Evolutionary conservation across 495 filamentous ascomycete species (phyloP), one percentile per base, ranked within the genome.

Genomic region (Margaritispora aquatica): DNA sequence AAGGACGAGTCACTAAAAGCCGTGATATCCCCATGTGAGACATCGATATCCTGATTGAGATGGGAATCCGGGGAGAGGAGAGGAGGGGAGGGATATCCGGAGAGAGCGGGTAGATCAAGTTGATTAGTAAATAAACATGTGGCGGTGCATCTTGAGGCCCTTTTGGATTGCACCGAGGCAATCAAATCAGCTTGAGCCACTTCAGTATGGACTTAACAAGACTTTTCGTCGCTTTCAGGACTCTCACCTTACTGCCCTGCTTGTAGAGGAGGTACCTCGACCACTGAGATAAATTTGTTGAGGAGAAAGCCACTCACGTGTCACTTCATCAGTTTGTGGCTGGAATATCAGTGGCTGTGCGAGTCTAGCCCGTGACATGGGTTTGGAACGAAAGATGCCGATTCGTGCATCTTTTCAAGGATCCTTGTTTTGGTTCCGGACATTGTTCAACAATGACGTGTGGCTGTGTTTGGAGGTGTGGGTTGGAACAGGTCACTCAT

Each of bases 401-500:
- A 60, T 60, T 60, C 36, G 58, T 49, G 19, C 4, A 17, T 21
- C 11, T 26, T 13, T 2, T 46, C 21, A 48, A 22, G 7, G 31
- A 26, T 55, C 55, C 60, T 63, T 51, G 44, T 56, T 63, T 48
- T 15, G 58, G 52, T 23, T 5, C 38, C 41, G 49, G 49, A 41
- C 11, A 47, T 10, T 19, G 17, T 23, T 1, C 23, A 48, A 27
- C 23, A 54, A 62, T 62, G 59, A 62, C 59, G 59, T 62, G 59
- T 57, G 54, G 59, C 54, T 57, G 31, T 49, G 38, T 44, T 8
- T 44, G 38, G 10, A n/a, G n/a, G n/a, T n/a, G n/a, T n/a, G n/a
- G n/a, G n/a, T n/a, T n/a, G n/a, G n/a, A n/a, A n/a, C n/a, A n/a
- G n/a, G n/a, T n/a, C n/a, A n/a, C n/a, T n/a, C n/a, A n/a, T n/a